Conservation (phyloP, 805 yeast species). For the Saturnispora bothae region DNA sequence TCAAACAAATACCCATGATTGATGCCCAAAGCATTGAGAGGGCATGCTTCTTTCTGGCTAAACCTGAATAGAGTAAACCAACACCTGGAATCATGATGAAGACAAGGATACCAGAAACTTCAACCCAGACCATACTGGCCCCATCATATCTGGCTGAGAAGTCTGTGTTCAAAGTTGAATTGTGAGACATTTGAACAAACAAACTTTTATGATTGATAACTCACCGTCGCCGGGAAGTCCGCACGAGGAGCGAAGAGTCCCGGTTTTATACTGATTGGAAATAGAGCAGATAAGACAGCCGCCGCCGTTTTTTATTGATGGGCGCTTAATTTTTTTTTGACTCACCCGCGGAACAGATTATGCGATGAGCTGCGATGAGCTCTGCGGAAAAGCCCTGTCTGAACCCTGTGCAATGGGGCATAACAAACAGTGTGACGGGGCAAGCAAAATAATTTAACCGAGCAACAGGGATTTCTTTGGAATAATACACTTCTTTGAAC, state of each 20-base stretch:
- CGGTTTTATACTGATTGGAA: not conserved
- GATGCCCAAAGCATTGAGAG: slow-evolving; percentile 90
- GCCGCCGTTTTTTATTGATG: not conserved
- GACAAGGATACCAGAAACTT: slow-evolving; percentile 66
- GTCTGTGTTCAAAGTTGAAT: slow-evolving; percentile 30
- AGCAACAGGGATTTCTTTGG: too few species aligned
- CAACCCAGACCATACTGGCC: slow-evolving; percentile 83
- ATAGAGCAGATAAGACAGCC: not conserved
- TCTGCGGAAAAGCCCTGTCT: too few species aligned
- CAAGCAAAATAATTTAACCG: too few species aligned
- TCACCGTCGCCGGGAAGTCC: not conserved
- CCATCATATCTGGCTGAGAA: slow-evolving; percentile 58
- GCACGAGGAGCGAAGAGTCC: not conserved
- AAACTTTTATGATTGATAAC: too few species aligned
- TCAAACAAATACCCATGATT: slow-evolving; percentile 73
- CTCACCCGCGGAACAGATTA: too few species aligned
- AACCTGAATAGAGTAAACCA: slow-evolving; percentile 85
- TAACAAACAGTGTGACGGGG: too few species aligned
- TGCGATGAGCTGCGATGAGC: too few species aligned
- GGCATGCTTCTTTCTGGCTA: slow-evolving; percentile 94
- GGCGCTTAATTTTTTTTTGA: too few species aligned
- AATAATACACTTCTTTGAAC: too few species aligned
- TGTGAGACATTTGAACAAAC: not conserved
- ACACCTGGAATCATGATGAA: slow-evolving; percentile 97
- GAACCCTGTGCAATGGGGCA: too few species aligned